Percentiles rank a stretch among this genome's conserved stretches.
Conservation (phyloP, 1,139 yeast genomes). For the Nakaseomyces bracarensis region DNA sequence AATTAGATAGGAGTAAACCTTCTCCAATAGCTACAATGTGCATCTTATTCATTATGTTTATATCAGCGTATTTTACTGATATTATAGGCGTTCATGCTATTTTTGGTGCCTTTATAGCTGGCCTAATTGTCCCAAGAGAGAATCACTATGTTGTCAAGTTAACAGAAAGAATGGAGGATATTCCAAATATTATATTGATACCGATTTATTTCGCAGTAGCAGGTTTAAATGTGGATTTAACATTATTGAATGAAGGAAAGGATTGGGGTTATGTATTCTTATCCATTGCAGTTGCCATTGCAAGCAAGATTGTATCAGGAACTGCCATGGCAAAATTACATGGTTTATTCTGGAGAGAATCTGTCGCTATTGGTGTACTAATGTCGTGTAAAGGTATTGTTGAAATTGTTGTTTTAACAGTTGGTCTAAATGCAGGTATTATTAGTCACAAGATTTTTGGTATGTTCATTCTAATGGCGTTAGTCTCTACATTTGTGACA, state of each 20-base stretch:
- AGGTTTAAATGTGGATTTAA: constrained; percentile 62
- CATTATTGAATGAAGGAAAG: constrained; percentile 50
- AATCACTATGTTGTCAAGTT: constrained; percentile 60
- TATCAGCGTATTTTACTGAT: constrained; percentile 69
- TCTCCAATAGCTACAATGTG: constrained; percentile 54
- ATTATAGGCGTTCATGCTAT: constrained; percentile 76
- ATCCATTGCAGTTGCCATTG: constrained; percentile 54
- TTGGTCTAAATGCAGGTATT: constrained; percentile 64
- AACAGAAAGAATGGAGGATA: constrained; percentile 68
- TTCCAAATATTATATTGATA: constrained; percentile 58
- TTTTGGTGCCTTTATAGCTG: constrained; percentile 75
- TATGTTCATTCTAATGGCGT: constrained; percentile 76
- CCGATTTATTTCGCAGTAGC: constrained; percentile 76
- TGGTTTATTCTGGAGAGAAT: constrained; percentile 63
- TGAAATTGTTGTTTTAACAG: constrained; percentile 67
- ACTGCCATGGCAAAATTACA: constrained; percentile 51
- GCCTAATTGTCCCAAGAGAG: constrained; percentile 70
- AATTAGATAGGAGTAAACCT: constrained; percentile 46
- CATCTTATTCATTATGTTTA: constrained; percentile 47
- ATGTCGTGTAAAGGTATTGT: constrained; percentile 87
- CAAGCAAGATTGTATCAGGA: constrained; percentile 62
- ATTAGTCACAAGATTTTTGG: constrained; percentile 57
- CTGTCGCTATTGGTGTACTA: constrained; percentile 66
- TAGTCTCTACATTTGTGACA: constrained; percentile 63
- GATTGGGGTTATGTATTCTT: constrained; percentile 76